A percentile compares a stretch with the other conserved stretches of the same genome.
phyloP scores from a whole-genome alignment of 1,139 yeast species.

The Suhomyces yuchorum region DNA sequence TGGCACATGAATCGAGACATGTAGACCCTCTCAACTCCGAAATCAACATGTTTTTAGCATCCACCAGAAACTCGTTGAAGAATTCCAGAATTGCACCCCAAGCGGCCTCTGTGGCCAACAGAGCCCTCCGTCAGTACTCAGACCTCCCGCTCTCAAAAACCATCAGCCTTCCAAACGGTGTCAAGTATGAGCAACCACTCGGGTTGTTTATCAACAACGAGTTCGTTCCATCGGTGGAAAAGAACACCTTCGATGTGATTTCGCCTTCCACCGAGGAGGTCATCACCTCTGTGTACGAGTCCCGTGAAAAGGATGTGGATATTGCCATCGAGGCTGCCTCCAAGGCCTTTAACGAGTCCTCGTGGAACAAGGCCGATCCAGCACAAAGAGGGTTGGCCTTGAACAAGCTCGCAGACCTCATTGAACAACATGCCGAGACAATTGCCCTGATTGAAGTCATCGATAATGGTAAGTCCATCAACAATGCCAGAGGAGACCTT shows the following conservation, averaged over 20 bases:
- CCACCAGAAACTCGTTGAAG: not conserved
- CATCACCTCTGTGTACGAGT: slow-evolving; percentile 56
- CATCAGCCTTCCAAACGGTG: slow-evolving; percentile 11
- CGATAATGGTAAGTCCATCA: slow-evolving; percentile 15
- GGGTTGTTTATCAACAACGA: slow-evolving; percentile 67
- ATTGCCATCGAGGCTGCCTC: slow-evolving; percentile 60
- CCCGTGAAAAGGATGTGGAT: slow-evolving; percentile 59
- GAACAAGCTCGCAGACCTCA: slow-evolving; percentile 14
- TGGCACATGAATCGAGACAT: not conserved
- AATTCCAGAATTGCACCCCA: not conserved
- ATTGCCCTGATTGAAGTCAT: slow-evolving; percentile 14
- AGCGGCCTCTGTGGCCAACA: not conserved
- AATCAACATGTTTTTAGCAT: not conserved
- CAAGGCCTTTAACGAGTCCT: slow-evolving; percentile 41
- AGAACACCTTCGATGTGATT: slow-evolving; percentile 53
- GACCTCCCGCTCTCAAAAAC: slow-evolving; percentile 5
- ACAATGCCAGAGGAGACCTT: slow-evolving; percentile 19
- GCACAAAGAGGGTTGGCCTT: slow-evolving; percentile 11
- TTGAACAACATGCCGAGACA: slow-evolving; percentile 12
- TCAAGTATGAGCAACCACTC: slow-evolving; percentile 57
- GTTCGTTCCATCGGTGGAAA: slow-evolving; percentile 51
- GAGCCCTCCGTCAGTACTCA: not conserved
- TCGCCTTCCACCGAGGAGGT: slow-evolving; percentile 61
- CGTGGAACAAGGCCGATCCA: slow-evolving; percentile 14
- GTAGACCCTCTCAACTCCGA: not conserved